Percentiles rank a stretch among this genome's conserved stretches.
These are phyloP conservation scores for Calvatia gigantea DNA, from an alignment of 768 basidiomycete species.

Conservation along the genomic window DNA sequence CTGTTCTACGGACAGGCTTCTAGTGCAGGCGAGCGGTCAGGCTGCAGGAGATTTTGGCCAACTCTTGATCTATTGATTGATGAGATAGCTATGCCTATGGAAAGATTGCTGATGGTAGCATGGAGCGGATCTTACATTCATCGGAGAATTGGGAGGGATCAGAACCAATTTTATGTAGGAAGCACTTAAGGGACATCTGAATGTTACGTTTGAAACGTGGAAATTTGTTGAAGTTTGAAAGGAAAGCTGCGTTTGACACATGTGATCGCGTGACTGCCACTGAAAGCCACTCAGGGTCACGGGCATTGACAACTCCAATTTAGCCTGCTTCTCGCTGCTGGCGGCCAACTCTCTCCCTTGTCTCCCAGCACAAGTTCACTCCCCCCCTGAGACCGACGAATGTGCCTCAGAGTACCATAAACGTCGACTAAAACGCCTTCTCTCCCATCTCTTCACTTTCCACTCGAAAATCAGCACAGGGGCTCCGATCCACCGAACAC, in stretches of 20 bases:
- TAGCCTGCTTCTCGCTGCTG: constrained; percentile 1
- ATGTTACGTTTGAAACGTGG: no score
- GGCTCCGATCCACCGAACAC: neutral
- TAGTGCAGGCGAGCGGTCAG: no score
- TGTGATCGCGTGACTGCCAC: constrained; percentile 2
- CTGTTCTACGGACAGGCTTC: no score
- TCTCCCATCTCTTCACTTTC: neutral
- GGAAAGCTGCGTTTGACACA: neutral
- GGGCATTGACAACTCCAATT: neutral
- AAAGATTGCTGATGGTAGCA: no score
- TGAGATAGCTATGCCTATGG: no score
- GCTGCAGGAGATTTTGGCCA: no score
- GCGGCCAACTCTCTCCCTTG: constrained; percentile 3
- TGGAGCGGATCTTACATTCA: no score
- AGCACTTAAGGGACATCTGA: no score
- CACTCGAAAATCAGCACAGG: neutral
- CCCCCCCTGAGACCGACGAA: neutral
- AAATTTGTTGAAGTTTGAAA: no score
- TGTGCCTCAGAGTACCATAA: neutral
- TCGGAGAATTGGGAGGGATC: no score
- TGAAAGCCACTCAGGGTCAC: constrained; percentile 1
- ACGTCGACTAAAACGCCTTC: neutral
- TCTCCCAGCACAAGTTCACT: neutral
- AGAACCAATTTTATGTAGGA: no score
- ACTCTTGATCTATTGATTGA: no score